Percentiles rank a stretch among this genome's conserved stretches.
These are phyloP conservation scores for Chaetoscypha palmicola DNA, from an alignment of 2,329 filamentous ascomycete species.

Conservation along the genomic window DNA sequence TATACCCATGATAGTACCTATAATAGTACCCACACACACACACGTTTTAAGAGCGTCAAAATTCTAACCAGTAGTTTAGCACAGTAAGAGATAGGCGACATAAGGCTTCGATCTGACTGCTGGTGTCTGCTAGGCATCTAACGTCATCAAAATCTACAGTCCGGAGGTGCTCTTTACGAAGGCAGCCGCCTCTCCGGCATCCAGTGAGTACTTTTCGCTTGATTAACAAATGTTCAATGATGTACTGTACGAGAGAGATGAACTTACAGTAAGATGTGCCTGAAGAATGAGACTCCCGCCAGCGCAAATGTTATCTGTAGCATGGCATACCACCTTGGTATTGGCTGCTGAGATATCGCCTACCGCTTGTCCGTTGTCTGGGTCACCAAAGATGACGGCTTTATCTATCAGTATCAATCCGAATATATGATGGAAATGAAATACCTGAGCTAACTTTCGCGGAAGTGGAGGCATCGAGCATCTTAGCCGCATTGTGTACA, in stretches of 20 bases:
- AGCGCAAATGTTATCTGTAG: slow-evolving; percentile 22
- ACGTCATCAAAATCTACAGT: neutral
- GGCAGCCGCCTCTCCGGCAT: neutral
- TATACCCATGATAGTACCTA: too few species aligned
- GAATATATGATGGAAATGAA: neutral
- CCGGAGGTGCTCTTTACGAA: neutral
- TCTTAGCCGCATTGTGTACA: slow-evolving; percentile 19
- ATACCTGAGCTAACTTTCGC: slow-evolving; percentile 20
- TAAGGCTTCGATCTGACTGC: too few species aligned
- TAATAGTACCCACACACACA: too few species aligned
- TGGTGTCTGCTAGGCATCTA: neutral
- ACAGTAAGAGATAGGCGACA: too few species aligned
- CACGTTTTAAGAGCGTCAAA: too few species aligned
- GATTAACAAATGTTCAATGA: neutral
- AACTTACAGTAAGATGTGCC: slow-evolving; percentile 17
- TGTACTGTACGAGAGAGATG: neutral
- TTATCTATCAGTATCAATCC: neutral
- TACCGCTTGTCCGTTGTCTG: slow-evolving; percentile 21
- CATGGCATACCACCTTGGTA: slow-evolving; percentile 22
- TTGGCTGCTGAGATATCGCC: slow-evolving; percentile 15
- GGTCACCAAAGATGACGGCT: slow-evolving; percentile 27
- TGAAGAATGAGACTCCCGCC: slow-evolving; percentile 9
- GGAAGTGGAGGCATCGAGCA: slow-evolving; percentile 8
- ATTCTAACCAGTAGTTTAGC: too few species aligned
- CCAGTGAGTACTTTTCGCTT: neutral